phyloP scores from a whole-genome alignment of 768 basidiomycete species.

The Ramaria sp. region DNA sequence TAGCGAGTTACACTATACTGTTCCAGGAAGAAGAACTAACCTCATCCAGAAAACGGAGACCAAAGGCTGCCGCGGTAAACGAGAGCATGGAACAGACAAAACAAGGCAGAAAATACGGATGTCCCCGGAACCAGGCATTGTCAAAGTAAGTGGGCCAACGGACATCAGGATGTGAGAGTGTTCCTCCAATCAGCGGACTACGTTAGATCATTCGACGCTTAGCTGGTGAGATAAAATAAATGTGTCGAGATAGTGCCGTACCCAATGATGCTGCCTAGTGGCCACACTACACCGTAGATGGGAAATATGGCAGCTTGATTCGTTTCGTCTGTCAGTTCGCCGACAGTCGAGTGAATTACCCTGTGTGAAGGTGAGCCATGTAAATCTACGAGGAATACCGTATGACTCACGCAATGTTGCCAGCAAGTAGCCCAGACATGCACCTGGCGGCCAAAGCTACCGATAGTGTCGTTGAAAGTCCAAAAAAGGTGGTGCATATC shows the following conservation, averaged over 20 bases:
- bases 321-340: slow-evolving; percentile 53
- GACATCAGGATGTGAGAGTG: slow-evolving; percentile 43
- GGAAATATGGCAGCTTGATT: slow-evolving; percentile 53
- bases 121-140: slow-evolving; percentile 30
- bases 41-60: slow-evolving; percentile 44
- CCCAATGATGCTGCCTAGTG: slow-evolving; percentile 49
- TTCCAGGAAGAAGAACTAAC: slow-evolving; percentile 20
- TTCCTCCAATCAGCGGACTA: slow-evolving; percentile 55
- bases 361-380: slow-evolving; percentile 8
- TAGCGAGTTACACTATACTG: neutral
- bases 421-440: slow-evolving; percentile 52
- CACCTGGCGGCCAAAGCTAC: slow-evolving; percentile 39
- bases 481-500: slow-evolving; percentile 43
- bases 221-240: slow-evolving; percentile 8
- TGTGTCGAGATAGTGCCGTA: slow-evolving; percentile 17
- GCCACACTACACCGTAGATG: slow-evolving; percentile 51
- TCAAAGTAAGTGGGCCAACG: slow-evolving; percentile 37
- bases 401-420: slow-evolving; percentile 34
- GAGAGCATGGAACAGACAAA: slow-evolving; percentile 36
- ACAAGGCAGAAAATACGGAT: slow-evolving; percentile 57
- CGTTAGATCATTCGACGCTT: neutral
- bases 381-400: neutral
- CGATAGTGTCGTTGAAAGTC: slow-evolving; percentile 44
- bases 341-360: slow-evolving; percentile 52
- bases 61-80: slow-evolving; percentile 29